A percentile compares a stretch with the other conserved stretches of the same genome.
Evolutionary conservation across 2,329 filamentous ascomycete genomes (phyloP).

Genomic region (Exophiala spinifera): DNA sequence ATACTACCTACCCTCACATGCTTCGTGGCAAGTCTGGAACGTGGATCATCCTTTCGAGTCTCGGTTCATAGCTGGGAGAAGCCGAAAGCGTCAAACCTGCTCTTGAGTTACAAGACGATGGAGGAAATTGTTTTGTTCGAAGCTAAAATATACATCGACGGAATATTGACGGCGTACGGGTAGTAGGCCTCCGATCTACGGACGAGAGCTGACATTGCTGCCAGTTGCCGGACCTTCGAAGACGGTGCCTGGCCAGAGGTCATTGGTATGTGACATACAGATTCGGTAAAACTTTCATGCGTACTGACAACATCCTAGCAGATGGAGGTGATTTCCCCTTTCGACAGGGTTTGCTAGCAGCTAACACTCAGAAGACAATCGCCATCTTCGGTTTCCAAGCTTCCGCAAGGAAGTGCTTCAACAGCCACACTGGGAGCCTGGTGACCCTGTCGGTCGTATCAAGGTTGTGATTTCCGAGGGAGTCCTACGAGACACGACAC

Average conservation of each 20-base stretch:
- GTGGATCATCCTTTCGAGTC: slow-evolving; percentile 62
- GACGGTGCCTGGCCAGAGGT: slow-evolving; percentile 44
- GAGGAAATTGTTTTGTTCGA: slow-evolving; percentile 60
- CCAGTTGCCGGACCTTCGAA: slow-evolving; percentile 18
- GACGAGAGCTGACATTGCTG: neutral
- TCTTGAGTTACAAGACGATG: slow-evolving; percentile 55
- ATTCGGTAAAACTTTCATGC: neutral
- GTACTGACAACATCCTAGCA: slow-evolving; percentile 6
- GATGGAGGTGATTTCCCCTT: slow-evolving; percentile 10
- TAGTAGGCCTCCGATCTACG: neutral
- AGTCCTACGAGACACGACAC: slow-evolving; percentile 47
- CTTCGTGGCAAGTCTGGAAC: slow-evolving; percentile 64
- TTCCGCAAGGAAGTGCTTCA: slow-evolving; percentile 69
- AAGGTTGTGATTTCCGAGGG: slow-evolving; percentile 74
- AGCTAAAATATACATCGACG: slow-evolving; percentile 67
- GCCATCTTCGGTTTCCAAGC: slow-evolving; percentile 63
- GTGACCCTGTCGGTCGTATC: slow-evolving; percentile 70
- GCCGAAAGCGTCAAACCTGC: slow-evolving; percentile 58
- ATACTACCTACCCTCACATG: slow-evolving; percentile 65
- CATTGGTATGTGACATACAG: slow-evolving; percentile 19
- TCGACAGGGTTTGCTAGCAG: neutral
- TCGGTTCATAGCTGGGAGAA: slow-evolving; percentile 72
- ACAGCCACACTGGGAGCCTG: slow-evolving; percentile 68
- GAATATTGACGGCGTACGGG: slow-evolving; percentile 60
- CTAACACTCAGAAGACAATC: slow-evolving; percentile 12